phyloP scores from a whole-genome alignment of 805 yeast species.

The Saturnispora mendoncae region DNA sequence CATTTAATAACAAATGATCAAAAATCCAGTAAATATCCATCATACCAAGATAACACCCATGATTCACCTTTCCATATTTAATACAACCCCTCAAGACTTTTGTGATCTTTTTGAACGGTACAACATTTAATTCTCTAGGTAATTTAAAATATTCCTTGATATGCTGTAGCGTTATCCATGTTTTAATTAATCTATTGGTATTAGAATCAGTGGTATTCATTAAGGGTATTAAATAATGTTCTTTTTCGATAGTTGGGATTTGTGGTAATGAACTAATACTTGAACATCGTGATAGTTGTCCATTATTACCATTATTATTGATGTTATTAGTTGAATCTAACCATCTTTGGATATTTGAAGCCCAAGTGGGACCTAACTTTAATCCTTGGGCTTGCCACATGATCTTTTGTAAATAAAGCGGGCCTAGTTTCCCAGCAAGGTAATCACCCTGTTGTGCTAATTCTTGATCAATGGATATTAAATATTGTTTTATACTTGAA shows the following conservation, averaged over 20 bases:
- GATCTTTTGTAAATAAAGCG: conserved; percentile 14
- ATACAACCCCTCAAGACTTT: conserved; percentile 14
- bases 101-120: conserved; percentile 18
- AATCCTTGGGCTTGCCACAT: conserved; percentile 11
- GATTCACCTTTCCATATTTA: conserved; percentile 9
- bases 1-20: conserved; percentile 13
- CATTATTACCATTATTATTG: background rate
- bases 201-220: background rate
- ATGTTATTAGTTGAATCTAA: background rate
- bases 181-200: background rate
- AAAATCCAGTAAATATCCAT: conserved; percentile 10
- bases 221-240: conserved; percentile 3
- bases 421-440: conserved; percentile 21
- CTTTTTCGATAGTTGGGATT: background rate
- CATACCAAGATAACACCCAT: background rate
- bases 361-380: conserved; percentile 19
- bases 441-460: conserved; percentile 17
- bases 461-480: conserved; percentile 13
- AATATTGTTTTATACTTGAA: conserved; percentile 11
- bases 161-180: conserved; percentile 16
- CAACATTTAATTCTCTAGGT: conserved; percentile 19
- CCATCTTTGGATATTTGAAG: conserved; percentile 12
- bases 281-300: background rate
- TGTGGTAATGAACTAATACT: background rate
- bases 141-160: conserved; percentile 20